phyloP scores from a whole-genome alignment of 2,329 filamentous ascomycete species.

The Claviceps paspali region DNA sequence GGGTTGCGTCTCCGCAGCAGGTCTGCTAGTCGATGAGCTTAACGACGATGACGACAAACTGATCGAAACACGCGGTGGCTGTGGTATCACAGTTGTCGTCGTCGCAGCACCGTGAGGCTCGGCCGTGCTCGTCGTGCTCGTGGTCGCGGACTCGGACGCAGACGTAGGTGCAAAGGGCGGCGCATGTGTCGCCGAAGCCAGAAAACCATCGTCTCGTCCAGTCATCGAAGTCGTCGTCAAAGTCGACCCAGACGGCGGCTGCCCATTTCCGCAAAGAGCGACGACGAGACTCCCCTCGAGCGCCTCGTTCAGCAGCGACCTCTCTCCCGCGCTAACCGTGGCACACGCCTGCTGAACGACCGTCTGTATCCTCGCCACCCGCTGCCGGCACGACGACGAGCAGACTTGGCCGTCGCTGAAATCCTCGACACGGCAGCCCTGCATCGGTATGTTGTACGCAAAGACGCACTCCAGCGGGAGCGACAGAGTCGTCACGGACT shows the following conservation, averaged over 20 bases:
- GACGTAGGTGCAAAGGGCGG: background rate
- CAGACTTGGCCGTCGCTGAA: constrained; percentile 21
- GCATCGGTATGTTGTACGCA: constrained; percentile 26
- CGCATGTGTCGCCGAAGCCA: background rate
- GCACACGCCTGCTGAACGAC: constrained; percentile 16
- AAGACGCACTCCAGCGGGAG: constrained; percentile 23
- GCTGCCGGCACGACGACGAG: constrained; percentile 21
- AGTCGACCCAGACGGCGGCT: constrained; percentile 5
- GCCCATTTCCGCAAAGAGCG: constrained; percentile 17
- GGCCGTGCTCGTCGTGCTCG: background rate
- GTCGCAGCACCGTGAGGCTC: no score
- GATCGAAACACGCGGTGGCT: background rate
- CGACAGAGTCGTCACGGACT: constrained; percentile 22
- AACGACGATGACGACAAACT: constrained; percentile 2
- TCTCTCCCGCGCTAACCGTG: constrained; percentile 10
- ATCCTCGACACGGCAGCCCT: constrained; percentile 21
- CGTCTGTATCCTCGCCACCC: constrained; percentile 13
- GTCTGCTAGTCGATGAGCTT: constrained; percentile 1
- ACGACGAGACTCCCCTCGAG: constrained; percentile 21
- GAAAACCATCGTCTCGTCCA: background rate
- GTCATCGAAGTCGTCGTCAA: background rate
- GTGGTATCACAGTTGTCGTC: background rate
- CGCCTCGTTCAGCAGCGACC: constrained; percentile 22
- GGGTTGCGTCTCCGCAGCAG: constrained; percentile 4
- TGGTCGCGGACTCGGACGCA: background rate